Conservation (phyloP, 2,329 filamentous ascomycete genomes). For the Beauveria sp. region DNA sequence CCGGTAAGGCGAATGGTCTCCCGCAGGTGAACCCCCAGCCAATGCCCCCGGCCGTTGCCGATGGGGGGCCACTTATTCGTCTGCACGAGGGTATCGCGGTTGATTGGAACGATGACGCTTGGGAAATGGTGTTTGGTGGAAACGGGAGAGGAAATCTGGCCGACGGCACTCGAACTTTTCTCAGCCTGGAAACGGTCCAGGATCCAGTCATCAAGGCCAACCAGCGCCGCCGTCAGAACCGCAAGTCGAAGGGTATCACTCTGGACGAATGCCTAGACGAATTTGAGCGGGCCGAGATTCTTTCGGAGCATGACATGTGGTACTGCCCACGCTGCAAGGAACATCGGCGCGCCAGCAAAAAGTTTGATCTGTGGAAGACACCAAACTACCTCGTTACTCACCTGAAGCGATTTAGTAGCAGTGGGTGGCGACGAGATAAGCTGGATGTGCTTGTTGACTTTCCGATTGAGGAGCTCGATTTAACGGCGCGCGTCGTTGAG, state of each 20-base stretch:
- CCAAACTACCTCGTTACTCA: conserved; percentile 94
- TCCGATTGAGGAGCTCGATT: conserved; percentile 77
- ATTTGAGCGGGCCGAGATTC: conserved; percentile 86
- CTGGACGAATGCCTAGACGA: conserved; percentile 90
- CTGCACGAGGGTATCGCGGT: conserved; percentile 80
- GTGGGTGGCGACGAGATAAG: conserved; percentile 77
- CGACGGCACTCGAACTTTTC: conserved; percentile 54
- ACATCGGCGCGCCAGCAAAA: conserved; percentile 86
- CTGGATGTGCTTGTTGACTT: conserved; percentile 88
- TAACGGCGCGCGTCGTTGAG: conserved; percentile 70
- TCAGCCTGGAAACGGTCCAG: conserved; percentile 42
- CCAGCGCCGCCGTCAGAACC: conserved; percentile 55
- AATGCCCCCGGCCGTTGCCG: conserved; percentile 30
- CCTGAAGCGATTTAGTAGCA: conserved; percentile 89
- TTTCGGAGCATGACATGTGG: conserved; percentile 96
- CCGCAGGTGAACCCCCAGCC: conserved; percentile 27
- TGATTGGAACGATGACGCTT: conserved; percentile 71
- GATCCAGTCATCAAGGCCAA: conserved; percentile 58
- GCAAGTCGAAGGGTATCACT: conserved; percentile 57
- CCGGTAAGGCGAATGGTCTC: conserved; percentile 29
- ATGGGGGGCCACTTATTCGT: conserved; percentile 60
- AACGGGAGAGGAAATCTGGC: conserved; percentile 27
- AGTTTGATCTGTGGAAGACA: conserved; percentile 93
- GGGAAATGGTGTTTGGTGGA: conserved; percentile 62
- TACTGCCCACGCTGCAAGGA: conserved; percentile 96